phyloP scores from a whole-genome alignment of 768 basidiomycete species.

The Rhizopogon vesiculosus region DNA sequence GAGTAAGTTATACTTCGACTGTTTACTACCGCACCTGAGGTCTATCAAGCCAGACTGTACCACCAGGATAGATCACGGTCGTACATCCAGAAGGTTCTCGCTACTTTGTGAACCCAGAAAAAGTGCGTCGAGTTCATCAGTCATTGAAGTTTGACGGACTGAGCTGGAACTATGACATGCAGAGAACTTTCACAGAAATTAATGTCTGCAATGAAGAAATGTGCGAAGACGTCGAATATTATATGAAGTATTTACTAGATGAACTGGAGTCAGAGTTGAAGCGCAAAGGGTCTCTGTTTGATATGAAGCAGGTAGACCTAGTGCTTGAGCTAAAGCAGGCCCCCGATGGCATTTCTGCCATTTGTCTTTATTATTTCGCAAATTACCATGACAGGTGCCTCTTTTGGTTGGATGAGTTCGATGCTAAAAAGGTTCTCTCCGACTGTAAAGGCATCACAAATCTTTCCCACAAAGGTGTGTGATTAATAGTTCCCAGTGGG shows the following conservation, averaged over 20 bases:
- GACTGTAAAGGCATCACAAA: slow-evolving; percentile 16
- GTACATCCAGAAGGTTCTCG: slow-evolving; percentile 58
- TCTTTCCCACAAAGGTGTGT: slow-evolving; percentile 19
- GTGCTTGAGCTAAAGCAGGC: slow-evolving; percentile 37
- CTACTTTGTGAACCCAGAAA: slow-evolving; percentile 46
- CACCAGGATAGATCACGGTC: slow-evolving; percentile 39
- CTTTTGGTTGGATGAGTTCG: slow-evolving; percentile 49
- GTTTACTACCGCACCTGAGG: background rate
- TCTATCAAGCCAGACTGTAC: background rate
- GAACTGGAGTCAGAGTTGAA: slow-evolving; percentile 10
- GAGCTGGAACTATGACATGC: slow-evolving; percentile 10
- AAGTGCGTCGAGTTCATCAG: slow-evolving; percentile 28
- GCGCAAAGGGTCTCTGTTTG: slow-evolving; percentile 15
- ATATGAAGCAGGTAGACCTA: slow-evolving; percentile 33
- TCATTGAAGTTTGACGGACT: background rate
- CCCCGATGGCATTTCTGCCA: slow-evolving; percentile 9
- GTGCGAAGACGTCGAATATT: slow-evolving; percentile 30
- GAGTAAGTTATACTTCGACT: background rate
- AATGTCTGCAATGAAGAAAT: slow-evolving; percentile 38
- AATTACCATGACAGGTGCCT: slow-evolving; percentile 40
- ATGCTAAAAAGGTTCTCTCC: slow-evolving; percentile 25
- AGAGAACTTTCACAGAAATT: slow-evolving; percentile 54
- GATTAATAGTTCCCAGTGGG: background rate
- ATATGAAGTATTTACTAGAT: slow-evolving; percentile 16
- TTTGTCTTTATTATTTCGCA: slow-evolving; percentile 47